Evolutionary conservation across 805 yeast species (phyloP), one percentile per base, ranked within the genome.

Genomic region (Ogataea nakhonphanomensis): DNA sequence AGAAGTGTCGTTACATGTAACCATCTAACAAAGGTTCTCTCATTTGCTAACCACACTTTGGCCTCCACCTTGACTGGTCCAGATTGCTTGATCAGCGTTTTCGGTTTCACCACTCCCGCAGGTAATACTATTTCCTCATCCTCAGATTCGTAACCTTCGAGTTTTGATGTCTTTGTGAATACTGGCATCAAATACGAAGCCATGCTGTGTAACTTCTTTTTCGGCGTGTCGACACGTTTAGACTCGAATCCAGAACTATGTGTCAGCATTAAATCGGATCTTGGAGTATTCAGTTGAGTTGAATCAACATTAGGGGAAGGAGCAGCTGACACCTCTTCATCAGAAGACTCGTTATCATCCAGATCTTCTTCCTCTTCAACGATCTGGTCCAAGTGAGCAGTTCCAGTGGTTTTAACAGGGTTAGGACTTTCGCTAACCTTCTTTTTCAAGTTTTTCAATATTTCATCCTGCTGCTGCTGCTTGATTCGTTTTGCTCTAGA

Each of bases 31-130:
- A 90, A 91, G 3, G 99, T 93, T 63, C 99, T 83, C 68, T 93
- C 99, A 59, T 93, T 93, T 22, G 99, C 99, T 49, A 93, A 73
- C 97, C 98, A 93, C 10, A 93, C 99, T 59, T 93, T 93, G 23
- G 98, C 95, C 68, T 93, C 99, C 43, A 93, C 90, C 64, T 85
- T 89, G 41, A 89, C 78, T 1, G 96, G 93, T 7, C 96, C 96
- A 21, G 90, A 81, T 61, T 89, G 89, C 57, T 90, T 85, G 53
- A 91, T 73, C 65, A 85, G 77, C 24, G 73, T 69, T 20, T 74
- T 78, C 40, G 99, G 99, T 57, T 83, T 85, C 32, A 71, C 70
- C 14, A 91, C 98, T 11, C 98, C 98, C 2, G 84, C 79, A 9
- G 99, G 99, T 42, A 91, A 69, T 15, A 74, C 79, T 33, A 88